A percentile compares a stretch with the other conserved stretches of the same genome.
Conservation (phyloP, 2,329 filamentous ascomycete species). For the Zarea fungicola region DNA sequence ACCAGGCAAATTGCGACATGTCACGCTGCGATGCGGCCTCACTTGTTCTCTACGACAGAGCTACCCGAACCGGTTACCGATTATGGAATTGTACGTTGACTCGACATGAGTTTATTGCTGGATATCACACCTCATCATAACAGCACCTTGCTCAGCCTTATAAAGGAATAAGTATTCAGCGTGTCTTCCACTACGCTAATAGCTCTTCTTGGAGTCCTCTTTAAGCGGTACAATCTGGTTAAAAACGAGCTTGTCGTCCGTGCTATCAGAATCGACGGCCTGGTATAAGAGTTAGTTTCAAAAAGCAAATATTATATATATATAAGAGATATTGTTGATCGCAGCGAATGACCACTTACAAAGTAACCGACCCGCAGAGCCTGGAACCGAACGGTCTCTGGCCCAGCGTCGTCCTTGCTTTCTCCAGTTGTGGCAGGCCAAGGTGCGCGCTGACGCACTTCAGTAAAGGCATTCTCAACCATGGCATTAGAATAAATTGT, state of each 20-base stretch:
- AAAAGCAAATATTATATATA: fast-evolving
- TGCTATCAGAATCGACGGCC: constrained; percentile 74
- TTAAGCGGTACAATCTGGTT: constrained; percentile 91
- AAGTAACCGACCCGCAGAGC: constrained; percentile 86
- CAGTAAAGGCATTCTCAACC: constrained; percentile 77
- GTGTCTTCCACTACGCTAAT: too few species aligned
- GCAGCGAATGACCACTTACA: too few species aligned
- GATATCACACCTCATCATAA: too few species aligned
- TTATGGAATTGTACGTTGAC: too few species aligned
- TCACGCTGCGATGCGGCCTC: too few species aligned
- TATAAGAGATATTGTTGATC: too few species aligned
- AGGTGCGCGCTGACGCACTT: constrained; percentile 66
- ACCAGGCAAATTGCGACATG: too few species aligned
- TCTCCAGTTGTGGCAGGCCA: constrained; percentile 79
- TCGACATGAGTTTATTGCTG: too few species aligned
- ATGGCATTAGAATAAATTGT: constrained; percentile 71
- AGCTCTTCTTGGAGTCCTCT: constrained; percentile 69
- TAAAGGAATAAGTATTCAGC: too few species aligned
- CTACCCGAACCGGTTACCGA: too few species aligned
- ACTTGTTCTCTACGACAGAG: too few species aligned
- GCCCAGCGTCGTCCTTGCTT: constrained; percentile 55
- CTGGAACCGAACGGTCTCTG: constrained; percentile 82
- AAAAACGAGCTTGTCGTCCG: constrained; percentile 70
- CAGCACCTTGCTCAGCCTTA: too few species aligned
- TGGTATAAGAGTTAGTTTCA: constrained; percentile 18